phyloP scores from a whole-genome alignment of 2,329 filamentous ascomycete species.

The Fusarium decemcellulare region DNA sequence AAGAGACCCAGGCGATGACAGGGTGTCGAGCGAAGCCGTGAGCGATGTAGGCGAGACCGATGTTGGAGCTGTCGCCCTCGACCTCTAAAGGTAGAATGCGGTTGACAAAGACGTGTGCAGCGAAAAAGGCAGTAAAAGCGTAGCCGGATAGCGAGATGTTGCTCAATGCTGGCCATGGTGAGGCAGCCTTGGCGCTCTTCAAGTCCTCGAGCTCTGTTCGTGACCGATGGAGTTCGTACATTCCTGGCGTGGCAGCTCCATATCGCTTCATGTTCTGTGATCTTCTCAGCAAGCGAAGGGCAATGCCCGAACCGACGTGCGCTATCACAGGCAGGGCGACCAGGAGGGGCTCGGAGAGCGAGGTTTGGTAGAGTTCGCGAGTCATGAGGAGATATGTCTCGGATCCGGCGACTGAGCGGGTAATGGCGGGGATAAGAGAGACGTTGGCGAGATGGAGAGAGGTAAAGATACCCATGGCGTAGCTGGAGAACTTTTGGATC shows the following conservation, averaged over 20 bases:
- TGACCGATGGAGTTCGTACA: conserved; percentile 56
- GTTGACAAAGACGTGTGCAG: conserved; percentile 82
- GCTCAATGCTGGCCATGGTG: conserved; percentile 78
- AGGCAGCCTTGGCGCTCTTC: conserved; percentile 34
- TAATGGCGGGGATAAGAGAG: conserved; percentile 82
- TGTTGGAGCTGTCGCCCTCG: conserved; percentile 88
- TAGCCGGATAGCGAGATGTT: conserved; percentile 83
- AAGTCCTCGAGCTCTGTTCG: conserved; percentile 46
- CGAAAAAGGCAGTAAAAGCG: conserved; percentile 73
- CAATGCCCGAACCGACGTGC: conserved; percentile 84
- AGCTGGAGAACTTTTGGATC: conserved; percentile 90
- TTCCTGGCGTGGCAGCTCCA: conserved; percentile 75
- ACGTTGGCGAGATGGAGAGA: conserved; percentile 86
- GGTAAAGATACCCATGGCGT: conserved; percentile 84
- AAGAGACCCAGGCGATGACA: conserved; percentile 76
- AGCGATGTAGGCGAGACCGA: conserved; percentile 85
- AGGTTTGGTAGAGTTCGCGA: conserved; percentile 91
- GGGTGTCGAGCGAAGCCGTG: conserved; percentile 87
- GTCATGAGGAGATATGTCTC: conserved; percentile 93
- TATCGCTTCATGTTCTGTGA: conserved; percentile 81
- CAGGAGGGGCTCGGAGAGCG: conserved; percentile 83
- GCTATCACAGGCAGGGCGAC: conserved; percentile 81
- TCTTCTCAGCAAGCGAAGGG: conserved; percentile 81
- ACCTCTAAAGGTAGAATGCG: conserved; percentile 80
- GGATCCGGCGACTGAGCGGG: conserved; percentile 79